phyloP scores from a whole-genome alignment of 2,329 filamentous ascomycete species.

The Colletotrichum sp. region DNA sequence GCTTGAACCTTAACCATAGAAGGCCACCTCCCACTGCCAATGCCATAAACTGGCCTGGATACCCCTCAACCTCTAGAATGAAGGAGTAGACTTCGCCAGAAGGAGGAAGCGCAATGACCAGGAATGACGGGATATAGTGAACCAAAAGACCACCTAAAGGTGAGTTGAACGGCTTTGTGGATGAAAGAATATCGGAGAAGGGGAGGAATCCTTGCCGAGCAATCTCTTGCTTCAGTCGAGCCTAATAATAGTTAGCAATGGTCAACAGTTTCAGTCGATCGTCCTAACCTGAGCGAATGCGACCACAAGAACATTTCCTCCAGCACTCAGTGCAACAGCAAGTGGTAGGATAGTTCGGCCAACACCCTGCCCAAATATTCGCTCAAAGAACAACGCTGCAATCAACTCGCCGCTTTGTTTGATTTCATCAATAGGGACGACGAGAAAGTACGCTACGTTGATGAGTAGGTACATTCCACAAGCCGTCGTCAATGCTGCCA shows the following conservation, averaged over 20 bases:
- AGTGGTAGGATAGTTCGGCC: constrained; percentile 65
- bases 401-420: constrained; percentile 70
- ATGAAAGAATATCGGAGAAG: constrained; percentile 63
- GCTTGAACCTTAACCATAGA: constrained; percentile 62
- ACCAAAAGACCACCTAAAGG: constrained; percentile 72
- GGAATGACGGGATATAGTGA: constrained; percentile 70
- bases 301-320: constrained; percentile 76
- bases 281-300: constrained; percentile 65
- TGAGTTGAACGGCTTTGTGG: constrained; percentile 69
- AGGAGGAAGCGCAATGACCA: constrained; percentile 70
- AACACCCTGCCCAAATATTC: constrained; percentile 62
- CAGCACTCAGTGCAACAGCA: constrained; percentile 69
- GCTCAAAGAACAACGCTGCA: constrained; percentile 70
- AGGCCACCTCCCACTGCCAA: constrained; percentile 63
- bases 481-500: constrained; percentile 64
- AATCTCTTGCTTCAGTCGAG: constrained; percentile 74
- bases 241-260: constrained; percentile 42
- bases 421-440: constrained; percentile 71
- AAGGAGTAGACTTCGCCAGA: constrained; percentile 73
- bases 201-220: constrained; percentile 75
- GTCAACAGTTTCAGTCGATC: background rate
- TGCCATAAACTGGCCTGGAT: constrained; percentile 66
- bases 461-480: constrained; percentile 70
- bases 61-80: constrained; percentile 75
- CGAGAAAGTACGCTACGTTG: constrained; percentile 67